A percentile compares a stretch with the other conserved stretches of the same genome.
Evolutionary conservation across 352 stramenopile genomes (phyloP).

Genomic region (Globisporangium canariense): DNA sequence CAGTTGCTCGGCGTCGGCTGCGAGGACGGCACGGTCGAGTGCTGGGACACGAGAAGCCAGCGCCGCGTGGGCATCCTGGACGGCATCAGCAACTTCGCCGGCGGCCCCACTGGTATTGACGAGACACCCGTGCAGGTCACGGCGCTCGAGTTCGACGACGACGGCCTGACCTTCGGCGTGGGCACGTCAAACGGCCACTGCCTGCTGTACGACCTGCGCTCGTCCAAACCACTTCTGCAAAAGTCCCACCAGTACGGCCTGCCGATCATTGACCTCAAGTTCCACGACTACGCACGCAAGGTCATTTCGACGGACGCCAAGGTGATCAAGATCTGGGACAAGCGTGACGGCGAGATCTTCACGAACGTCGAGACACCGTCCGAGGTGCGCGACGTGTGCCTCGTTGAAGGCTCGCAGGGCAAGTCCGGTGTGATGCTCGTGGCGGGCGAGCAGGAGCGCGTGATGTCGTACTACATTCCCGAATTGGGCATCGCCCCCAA

Average conservation of each 20-base stretch:
- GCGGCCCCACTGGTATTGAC: slow-evolving; percentile 28
- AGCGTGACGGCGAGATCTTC: slow-evolving; percentile 85
- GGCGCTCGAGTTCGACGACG: slow-evolving; percentile 91
- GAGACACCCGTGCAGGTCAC: slow-evolving; percentile 83
- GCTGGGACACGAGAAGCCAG: slow-evolving; percentile 93
- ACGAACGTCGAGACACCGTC: slow-evolving; percentile 97
- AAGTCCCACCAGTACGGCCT: slow-evolving; percentile 98
- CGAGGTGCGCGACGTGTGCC: slow-evolving; percentile 95
- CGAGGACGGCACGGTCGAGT: slow-evolving; percentile 94
- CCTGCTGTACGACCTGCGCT: slow-evolving; percentile 96
- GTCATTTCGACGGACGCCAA: slow-evolving; percentile 96
- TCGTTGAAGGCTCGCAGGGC: slow-evolving; percentile 87
- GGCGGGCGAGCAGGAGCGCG: slow-evolving; percentile 94
- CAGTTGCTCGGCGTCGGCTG: slow-evolving; percentile 89
- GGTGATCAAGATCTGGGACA: slow-evolving; percentile 98
- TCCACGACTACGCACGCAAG: slow-evolving; percentile 86
- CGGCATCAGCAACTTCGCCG: slow-evolving; percentile 44
- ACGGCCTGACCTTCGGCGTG: slow-evolving; percentile 93
- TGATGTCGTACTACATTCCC: slow-evolving; percentile 99
- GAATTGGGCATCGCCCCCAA: slow-evolving; percentile 95
- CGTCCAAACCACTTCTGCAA: slow-evolving; percentile 90
- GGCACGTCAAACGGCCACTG: slow-evolving; percentile 94
- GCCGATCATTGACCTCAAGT: slow-evolving; percentile 94
- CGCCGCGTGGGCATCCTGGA: slow-evolving; percentile 68
- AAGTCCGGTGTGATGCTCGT: slow-evolving; percentile 96